Percentiles rank a stretch among this genome's conserved stretches.
Evolutionary conservation across 257 asterid species (phyloP).

Genomic region (Fraxinus pennsylvanica): DNA sequence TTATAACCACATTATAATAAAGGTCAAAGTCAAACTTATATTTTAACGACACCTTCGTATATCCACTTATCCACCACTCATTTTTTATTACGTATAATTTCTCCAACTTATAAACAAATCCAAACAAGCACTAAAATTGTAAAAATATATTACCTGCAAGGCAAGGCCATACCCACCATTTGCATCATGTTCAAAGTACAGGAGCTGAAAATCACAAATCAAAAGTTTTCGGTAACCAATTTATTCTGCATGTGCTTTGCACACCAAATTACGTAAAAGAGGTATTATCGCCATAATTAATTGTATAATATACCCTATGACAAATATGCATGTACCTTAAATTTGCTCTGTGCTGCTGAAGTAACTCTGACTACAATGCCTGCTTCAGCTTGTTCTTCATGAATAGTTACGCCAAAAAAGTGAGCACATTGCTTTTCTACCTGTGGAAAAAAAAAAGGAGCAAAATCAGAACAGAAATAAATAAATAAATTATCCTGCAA

Average conservation of each 20-base stretch:
- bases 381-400: conserved; percentile 89
- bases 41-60: too few species aligned
- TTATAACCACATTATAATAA: too few species aligned
- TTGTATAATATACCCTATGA: neutral
- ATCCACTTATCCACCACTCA: too few species aligned
- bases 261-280: conserved; percentile 16
- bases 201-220: conserved; percentile 42
- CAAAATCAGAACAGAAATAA: conserved; percentile 21
- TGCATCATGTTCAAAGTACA: conserved; percentile 88
- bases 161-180: conserved; percentile 96
- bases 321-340: conserved; percentile 56
- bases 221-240: conserved; percentile 24
- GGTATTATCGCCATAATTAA: conserved; percentile 13
- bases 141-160: conserved; percentile 68
- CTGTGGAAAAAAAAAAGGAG: conserved; percentile 41
- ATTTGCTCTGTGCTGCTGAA: conserved; percentile 97
- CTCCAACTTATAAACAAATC: too few species aligned
- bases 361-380: conserved; percentile 94
- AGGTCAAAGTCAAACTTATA: too few species aligned
- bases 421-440: conserved; percentile 97
- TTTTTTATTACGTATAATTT: too few species aligned
- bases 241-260: conserved; percentile 5
- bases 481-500: conserved; percentile 11
- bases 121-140: neutral
- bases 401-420: conserved; percentile 93